Base-by-base conservation (phyloP, 495 filamentous ascomycete genomes). In the Annulohypoxylon bovei region DNA sequence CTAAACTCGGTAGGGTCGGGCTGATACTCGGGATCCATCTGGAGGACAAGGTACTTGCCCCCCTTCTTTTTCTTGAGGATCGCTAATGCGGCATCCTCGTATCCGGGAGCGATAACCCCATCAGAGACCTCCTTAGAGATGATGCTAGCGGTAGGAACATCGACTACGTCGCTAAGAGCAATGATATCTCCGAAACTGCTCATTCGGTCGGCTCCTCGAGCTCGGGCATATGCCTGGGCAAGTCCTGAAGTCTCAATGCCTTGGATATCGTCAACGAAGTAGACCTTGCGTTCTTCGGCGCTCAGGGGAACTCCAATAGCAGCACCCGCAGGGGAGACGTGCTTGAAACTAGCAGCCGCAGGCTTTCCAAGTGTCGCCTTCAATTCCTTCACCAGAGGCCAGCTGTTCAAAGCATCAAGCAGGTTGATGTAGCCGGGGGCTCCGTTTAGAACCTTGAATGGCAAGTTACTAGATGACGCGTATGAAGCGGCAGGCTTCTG, bases 331-430 rank as follows among this genome's bases (percentile, higher is more conserved):
- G 95, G 95, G 4, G 96, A 98, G 39, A 98, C 95, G 77, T 98
- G 96, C 87, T 99, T 99, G 90, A 99, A 99, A 79, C 92, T 96
- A 53, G 95, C 95, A 18, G 95, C 96, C 25, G 95, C 95, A n/a
- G 96, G 92, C 76, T 89, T 88, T 70, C 90, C 87, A 3, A 97
- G 88, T 32, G 94, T 92, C 65, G 89, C 84, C 86, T 95, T 95
- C 67, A 99, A 86, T 84, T 99, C 95, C 87, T 97, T 98, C 58
- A 99, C 95, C 28, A 99, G 81, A 4, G 91, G 91, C 95, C 95
- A 99, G 62, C 93, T 91, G 82, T 99, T 99, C 73, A 99, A 88
- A 49, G 94, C 93, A 80, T 99, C 95, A 16, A 99, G 88, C 33
- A 99, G 87, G 82, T 99, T 98, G 81, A 98, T 93, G 80, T 98